Evolutionary conservation across 1,284 basidiomycete genomes (phyloP).

Genomic region (Apiotrichum montevideense): DNA sequence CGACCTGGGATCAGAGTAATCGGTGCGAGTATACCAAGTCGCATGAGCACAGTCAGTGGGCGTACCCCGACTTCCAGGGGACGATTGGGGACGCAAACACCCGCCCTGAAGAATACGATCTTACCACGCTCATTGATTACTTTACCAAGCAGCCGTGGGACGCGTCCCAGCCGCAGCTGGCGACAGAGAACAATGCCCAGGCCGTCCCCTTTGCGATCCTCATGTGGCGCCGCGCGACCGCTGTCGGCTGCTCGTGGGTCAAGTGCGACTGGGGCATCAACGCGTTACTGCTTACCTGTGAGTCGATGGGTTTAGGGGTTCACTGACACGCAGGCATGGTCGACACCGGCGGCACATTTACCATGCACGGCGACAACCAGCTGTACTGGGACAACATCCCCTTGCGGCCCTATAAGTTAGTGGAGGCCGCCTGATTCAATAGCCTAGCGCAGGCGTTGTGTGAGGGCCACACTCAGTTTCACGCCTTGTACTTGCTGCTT

Average conservation of each 20-base stretch:
- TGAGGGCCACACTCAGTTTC: no score
- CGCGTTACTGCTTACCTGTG: not conserved
- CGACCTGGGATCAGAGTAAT: not conserved
- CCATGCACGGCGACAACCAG: not conserved
- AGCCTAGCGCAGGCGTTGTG: no score
- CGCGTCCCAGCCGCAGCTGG: not conserved
- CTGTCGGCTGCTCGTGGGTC: not conserved
- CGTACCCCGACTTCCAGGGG: not conserved
- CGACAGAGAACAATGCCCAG: not conserved
- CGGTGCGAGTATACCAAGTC: not conserved
- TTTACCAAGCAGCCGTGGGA: not conserved
- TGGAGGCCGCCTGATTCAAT: no score
- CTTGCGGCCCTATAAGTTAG: not conserved
- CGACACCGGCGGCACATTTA: not conserved
- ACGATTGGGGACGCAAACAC: no score
- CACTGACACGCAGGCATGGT: not conserved
- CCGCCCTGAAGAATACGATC: not conserved
- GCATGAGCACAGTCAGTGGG: not conserved
- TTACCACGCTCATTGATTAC: not conserved
- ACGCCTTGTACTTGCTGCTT: no score
- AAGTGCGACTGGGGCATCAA: not conserved
- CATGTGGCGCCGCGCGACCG: not conserved
- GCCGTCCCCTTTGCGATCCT: not conserved
- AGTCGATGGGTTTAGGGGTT: not conserved
- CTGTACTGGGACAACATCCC: not conserved